Evolutionary conservation across 169 alveolate genomes (phyloP).

Genomic region (Eimeria tenella): DNA sequence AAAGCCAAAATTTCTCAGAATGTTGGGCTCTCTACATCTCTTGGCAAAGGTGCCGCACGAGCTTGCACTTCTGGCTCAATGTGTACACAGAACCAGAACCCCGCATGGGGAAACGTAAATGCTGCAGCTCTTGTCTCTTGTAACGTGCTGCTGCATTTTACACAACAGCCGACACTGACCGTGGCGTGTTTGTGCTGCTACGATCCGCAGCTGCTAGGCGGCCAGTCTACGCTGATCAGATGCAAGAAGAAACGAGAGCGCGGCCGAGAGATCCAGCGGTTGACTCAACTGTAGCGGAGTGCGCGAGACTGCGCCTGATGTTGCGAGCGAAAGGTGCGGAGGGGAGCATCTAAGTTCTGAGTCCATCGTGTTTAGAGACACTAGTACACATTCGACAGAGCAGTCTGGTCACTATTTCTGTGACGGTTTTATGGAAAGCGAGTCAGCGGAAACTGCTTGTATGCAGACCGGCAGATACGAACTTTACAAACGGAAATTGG

Average conservation of each 20-base stretch:
- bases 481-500: constrained; percentile 22
- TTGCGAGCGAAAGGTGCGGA: constrained; percentile 36
- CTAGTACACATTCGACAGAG: not conserved
- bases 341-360: too few species aligned
- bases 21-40: not conserved
- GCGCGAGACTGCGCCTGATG: constrained; percentile 29
- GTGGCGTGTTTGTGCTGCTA: not conserved
- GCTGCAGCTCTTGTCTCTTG: not conserved
- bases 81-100: not conserved
- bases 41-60: constrained; percentile 28
- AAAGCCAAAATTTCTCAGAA: constrained; percentile 2
- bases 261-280: not conserved
- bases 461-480: constrained; percentile 38
- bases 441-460: too few species aligned
- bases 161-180: not conserved
- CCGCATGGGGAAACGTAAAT: not conserved
- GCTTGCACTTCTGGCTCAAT: not conserved
- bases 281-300: constrained; percentile 1
- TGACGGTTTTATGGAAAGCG: too few species aligned
- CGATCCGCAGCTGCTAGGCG: constrained; percentile 3
- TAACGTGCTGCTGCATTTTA: too few species aligned
- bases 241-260: not conserved
- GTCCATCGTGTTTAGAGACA: too few species aligned
- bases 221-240: not conserved
- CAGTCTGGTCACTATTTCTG: not conserved